Base-by-base conservation (phyloP, 441 rosid species). In the Gossypium aridum region DNA sequence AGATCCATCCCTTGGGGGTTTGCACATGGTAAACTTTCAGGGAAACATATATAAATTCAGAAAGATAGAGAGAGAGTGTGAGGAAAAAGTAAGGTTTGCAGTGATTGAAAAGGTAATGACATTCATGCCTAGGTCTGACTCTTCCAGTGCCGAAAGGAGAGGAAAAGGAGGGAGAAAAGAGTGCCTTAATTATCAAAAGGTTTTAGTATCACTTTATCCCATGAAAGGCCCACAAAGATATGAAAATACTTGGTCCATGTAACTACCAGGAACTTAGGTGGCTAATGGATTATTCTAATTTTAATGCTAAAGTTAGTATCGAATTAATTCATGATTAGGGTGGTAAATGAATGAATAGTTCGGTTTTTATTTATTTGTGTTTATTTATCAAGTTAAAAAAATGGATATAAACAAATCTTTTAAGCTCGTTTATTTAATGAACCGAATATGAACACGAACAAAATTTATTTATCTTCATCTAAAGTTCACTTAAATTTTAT, bases 1-100 rank as follows among this genome's bases (percentile, higher is more conserved):
- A 71, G 75, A 56, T 57, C 37, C 37, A 31, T 34, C 39, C 39
- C 8, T 76, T 69, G 72, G 5, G 28, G 60, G 22, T 72, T 47
- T 51, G 49, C 74, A 56, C 79, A 17, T 34, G 70, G 26, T 74
- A 63, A 82, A 72, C 75, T 75, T 80, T 75, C 71, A 22, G 9
- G 7, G 62, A 80, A 76, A 70, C 71, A 76, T 76, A 63, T 13
- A 14, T 49, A 71, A 37, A 19, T 17, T 9, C 59, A 55, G 45
- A 13, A 25, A 68, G 7, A 39, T 3, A 5, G 53, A 1, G 9
- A 66, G 19, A 63, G 20, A n/a, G 53, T 13, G 13, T 34, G 74
- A 78, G 17, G 26, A 74, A 47, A 39, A 39, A 53, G 73, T 54
- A 43, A 65, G 78, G 74, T 66, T 54, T 64, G 31, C 47, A 17